Conservation (phyloP, 495 filamentous ascomycete species). For the Zalerion maritima region DNA sequence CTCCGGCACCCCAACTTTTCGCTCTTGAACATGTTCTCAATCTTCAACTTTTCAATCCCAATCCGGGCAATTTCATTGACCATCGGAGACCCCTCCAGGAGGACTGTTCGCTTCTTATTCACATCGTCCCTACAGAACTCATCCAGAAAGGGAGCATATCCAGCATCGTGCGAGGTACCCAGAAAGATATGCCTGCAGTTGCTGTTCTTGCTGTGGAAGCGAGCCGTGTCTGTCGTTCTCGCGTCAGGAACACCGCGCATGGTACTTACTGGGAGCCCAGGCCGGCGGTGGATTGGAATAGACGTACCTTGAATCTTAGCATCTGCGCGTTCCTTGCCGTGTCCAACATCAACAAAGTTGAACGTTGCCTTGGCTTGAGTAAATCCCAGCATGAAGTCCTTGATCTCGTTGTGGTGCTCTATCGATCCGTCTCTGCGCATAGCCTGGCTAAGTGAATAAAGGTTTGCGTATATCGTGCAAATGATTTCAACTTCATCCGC, state of each 20-base stretch:
- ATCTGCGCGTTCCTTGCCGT: conserved; percentile 52
- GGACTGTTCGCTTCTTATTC: conserved; percentile 44
- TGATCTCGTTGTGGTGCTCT: conserved; percentile 33
- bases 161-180: conserved; percentile 62
- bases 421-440: conserved; percentile 45
- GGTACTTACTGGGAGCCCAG: conserved; percentile 2
- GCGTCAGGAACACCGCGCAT: conserved; percentile 6
- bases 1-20: conserved; percentile 41
- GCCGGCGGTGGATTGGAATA: neutral
- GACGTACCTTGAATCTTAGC: conserved; percentile 60
- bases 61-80: conserved; percentile 46
- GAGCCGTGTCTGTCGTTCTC: conserved; percentile 34
- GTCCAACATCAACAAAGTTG: conserved; percentile 63
- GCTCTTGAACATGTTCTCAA: conserved; percentile 52
- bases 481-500: conserved; percentile 44
- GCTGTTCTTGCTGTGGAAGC: conserved; percentile 49
- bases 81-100: conserved; percentile 63
- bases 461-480: conserved; percentile 53
- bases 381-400: conserved; percentile 63
- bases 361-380: conserved; percentile 55
- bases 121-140: conserved; percentile 40
- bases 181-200: conserved; percentile 74
- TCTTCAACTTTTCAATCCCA: conserved; percentile 43
- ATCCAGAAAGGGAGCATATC: conserved; percentile 57
- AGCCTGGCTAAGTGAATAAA: conserved; percentile 45